A percentile compares a stretch with the other conserved stretches of the same genome.
Evolutionary conservation across 108 stramenopile genomes (phyloP).

Genomic region (Hondaea fermentalgiana): DNA sequence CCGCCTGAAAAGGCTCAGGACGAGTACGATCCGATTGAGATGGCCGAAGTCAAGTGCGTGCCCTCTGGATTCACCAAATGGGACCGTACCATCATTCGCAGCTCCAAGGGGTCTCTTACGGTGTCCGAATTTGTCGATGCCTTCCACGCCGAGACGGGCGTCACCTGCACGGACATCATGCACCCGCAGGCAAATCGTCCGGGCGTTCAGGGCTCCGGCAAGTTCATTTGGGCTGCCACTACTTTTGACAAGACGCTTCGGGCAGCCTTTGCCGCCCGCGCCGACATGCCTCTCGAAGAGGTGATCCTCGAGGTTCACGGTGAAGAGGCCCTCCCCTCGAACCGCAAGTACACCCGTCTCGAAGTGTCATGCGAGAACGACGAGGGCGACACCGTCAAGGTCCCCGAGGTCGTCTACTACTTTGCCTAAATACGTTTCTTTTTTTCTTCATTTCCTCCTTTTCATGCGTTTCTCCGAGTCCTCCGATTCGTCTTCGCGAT

Average conservation of each 20-base stretch:
- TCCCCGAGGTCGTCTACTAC: not conserved
- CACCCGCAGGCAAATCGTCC: not conserved
- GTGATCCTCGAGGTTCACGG: not conserved
- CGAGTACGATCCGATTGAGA: conserved; percentile 22
- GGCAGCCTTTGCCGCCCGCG: not conserved
- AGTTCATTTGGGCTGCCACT: not conserved
- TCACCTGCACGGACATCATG: not conserved
- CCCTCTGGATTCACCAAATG: conserved; percentile 79
- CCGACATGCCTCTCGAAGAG: not conserved
- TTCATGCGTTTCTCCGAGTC: no score
- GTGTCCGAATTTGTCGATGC: conserved; percentile 77
- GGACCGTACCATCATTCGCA: conserved; percentile 82
- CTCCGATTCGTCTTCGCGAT: no score
- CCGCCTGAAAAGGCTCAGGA: not conserved
- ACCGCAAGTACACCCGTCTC: not conserved
- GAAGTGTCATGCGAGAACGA: not conserved
- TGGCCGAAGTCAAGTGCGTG: not conserved
- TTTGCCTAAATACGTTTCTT: not conserved
- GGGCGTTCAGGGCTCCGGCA: not conserved
- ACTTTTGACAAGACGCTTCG: not conserved
- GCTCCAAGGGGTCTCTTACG: conserved; percentile 55
- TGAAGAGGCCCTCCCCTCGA: not conserved
- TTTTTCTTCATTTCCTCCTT: no score
- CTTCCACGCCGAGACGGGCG: conserved; percentile 62
- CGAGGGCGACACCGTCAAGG: conserved; percentile 4